Conservation (phyloP, 2,329 filamentous ascomycete genomes). For the Fusarium sp. region DNA sequence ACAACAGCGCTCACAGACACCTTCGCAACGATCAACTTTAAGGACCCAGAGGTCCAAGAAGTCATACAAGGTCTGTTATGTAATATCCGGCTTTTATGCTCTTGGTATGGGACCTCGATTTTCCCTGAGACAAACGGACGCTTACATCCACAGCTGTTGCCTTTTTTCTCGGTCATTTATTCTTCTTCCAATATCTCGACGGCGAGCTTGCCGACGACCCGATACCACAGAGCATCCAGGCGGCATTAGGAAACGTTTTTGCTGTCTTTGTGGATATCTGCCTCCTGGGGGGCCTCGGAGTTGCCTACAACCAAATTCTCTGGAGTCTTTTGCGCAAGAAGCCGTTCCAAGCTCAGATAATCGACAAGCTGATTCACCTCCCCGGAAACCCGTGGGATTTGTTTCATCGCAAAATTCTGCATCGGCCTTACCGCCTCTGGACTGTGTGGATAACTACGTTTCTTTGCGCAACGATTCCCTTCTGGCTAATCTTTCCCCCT, state of each 20-base stretch:
- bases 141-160: background rate
- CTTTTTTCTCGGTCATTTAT: background rate
- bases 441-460: background rate
- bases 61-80: background rate
- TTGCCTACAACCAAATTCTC: background rate
- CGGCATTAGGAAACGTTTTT: background rate
- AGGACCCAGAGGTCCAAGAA: background rate
- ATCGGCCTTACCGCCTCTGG: rapidly evolving
- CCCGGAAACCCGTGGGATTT: background rate
- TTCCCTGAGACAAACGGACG: background rate
- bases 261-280: background rate
- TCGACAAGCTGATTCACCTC: background rate
- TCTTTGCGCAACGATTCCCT: background rate
- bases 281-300: background rate
- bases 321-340: background rate
- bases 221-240: background rate
- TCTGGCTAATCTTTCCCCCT: background rate
- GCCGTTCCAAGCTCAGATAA: background rate
- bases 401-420: background rate
- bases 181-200: background rate
- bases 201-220: background rate
- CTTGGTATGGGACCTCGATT: background rate
- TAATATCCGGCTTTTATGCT: background rate
- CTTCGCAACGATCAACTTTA: background rate
- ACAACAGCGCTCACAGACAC: background rate